Evolutionary conservation across 2,329 filamentous ascomycete genomes (phyloP), one percentile per base, ranked within the genome.

Genomic region (Dendryphion nanum): DNA sequence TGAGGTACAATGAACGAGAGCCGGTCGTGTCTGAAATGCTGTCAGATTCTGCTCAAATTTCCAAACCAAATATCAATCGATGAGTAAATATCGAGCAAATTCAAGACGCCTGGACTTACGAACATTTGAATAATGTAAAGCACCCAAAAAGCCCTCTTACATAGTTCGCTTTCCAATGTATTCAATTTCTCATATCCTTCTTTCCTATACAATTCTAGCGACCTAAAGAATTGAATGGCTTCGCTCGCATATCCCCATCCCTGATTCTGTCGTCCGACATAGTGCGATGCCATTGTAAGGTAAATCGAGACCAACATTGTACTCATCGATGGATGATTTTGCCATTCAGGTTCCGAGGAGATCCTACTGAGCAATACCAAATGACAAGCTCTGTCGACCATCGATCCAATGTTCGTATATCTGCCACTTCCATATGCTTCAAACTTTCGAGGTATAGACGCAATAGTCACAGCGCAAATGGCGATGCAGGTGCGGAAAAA

Each of bases 41-140:
- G n/a, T n/a, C n/a, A n/a, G n/a, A n/a, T n/a, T n/a, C n/a, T n/a
- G n/a, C n/a, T 10, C 29, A 10, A 16, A 30, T 15, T 10, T 10
- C 8, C 29, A 30, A 5, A 42, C 6, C 20, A 36, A 5, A 16
- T 12, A n/a, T 4, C 37, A 14, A 28, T 39, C n/a, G n/a, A n/a
- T n/a, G n/a, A n/a, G n/a, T n/a, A n/a, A n/a, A n/a, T n/a, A n/a
- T n/a, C n/a, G n/a, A n/a, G n/a, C n/a, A n/a, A n/a, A n/a, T n/a
- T 26, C 23, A 26, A 10, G 3, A 10, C n/a, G 23, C 10, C 3
- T 10, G 23, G 23, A 26, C 10, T 13, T 4, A 29, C 33, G 18
- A 6, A 45, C 42, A 47, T 50, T 35, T 50, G 47, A 21, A 50
- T 47, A 18, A 50, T 47, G 18, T 45, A 45, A 3, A 50, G 44